These are phyloP conservation scores for Eucalyptus melliodora DNA, from an alignment of 345 rosid species.

Conservation along the genomic window DNA sequence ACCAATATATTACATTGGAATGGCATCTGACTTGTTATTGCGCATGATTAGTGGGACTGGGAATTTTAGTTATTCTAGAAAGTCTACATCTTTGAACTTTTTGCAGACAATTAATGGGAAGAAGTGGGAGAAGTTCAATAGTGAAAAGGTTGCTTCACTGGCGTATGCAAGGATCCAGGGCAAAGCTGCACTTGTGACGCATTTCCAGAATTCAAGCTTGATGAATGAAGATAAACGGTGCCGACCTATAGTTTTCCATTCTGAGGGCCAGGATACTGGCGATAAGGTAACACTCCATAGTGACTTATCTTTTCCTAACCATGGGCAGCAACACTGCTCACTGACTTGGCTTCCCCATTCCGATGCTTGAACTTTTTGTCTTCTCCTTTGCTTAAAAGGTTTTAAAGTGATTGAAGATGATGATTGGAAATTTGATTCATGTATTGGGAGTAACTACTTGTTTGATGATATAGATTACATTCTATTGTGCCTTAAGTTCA, in stretches of 20 bases:
- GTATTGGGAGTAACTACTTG: neutral
- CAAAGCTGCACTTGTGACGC: conserved; percentile 75
- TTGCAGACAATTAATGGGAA: conserved; percentile 83
- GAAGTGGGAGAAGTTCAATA: conserved; percentile 95
- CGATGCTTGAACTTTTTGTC: neutral
- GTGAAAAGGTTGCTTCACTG: conserved; percentile 88
- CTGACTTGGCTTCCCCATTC: neutral
- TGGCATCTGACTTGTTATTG: neutral
- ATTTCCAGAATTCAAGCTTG: conserved; percentile 82
- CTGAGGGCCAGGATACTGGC: conserved; percentile 43
- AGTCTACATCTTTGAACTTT: neutral
- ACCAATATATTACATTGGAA: neutral
- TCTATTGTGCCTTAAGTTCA: neutral
- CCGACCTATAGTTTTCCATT: conserved; percentile 71
- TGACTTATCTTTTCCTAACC: neutral
- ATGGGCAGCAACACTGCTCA: neutral
- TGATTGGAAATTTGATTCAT: neutral
- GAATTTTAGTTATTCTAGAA: neutral
- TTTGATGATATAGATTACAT: neutral
- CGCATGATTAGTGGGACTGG: neutral
- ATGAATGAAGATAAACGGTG: conserved; percentile 82
- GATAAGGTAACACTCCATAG: conserved; percentile 42
- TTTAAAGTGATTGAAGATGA: neutral
- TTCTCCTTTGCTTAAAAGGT: neutral
- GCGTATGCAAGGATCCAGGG: conserved; percentile 98